Evolutionary conservation across 345 rosid species (phyloP), one percentile per base, ranked within the genome.

Genomic region (Punica granatum): DNA sequence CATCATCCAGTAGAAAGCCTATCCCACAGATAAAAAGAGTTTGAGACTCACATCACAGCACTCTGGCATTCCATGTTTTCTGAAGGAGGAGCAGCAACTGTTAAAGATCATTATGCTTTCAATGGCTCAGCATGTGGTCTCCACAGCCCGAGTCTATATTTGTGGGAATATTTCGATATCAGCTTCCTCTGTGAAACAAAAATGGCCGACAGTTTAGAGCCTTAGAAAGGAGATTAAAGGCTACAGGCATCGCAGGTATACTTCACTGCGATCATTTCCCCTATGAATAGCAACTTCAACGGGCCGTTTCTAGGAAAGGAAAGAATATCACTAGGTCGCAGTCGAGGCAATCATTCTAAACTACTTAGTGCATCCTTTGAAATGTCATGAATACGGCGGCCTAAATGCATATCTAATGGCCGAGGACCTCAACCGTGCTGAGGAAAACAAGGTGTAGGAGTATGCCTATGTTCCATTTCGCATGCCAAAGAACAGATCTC

Each of bases 111-210:
- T 43, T 79, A 79, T 35, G 82, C 75, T 78, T 85, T 85, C 39
- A 67, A 53, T 34, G 86, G 71, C 14, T 71, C 81, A 26, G 84
- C 85, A 73, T 84, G 79, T 16, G 97, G 97, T 69, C 84, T 86
- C 98, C 97, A 90, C 6, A 86, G 75, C 56, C 97, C 95, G 23
- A 86, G 73, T 77, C 86, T 86, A 68, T 86, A 90, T 72, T 90
- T 92, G 73, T 86, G 92, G 51, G 91, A 67, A 54, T 84, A 77
- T 39, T 80, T 84, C 75, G 90, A 68, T 72, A 90, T 88, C 67
- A 85, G 85, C 87, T 90, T 92, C 84, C 97, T 90, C 98, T 90
- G 90, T 81, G 58, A 75, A 78, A 46, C 21, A 15, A 46, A 3
- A 69, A 60, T 10, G 2, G 13, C 3, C 35, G 37, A 2, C 44